These are phyloP conservation scores for Aspergillus piperis DNA, from an alignment of 2,329 filamentous ascomycete species.

Conservation along the genomic window DNA sequence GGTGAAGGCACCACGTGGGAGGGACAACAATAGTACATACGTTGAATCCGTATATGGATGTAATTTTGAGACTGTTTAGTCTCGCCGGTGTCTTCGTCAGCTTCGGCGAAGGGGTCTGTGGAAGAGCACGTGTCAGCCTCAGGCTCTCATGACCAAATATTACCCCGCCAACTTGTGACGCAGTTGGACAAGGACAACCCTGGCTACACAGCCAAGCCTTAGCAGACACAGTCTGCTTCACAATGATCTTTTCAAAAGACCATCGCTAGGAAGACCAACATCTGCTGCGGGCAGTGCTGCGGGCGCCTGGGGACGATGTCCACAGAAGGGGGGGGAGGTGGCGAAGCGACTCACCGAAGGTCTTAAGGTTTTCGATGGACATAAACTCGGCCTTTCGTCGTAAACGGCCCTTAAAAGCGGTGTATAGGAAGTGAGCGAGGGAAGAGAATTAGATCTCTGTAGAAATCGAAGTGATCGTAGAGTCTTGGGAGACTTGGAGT, in stretches of 20 bases:
- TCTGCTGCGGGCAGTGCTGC: neutral
- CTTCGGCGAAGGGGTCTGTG: slow-evolving; percentile 99
- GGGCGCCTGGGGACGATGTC: neutral
- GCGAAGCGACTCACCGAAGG: slow-evolving; percentile 70
- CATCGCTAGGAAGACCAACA: neutral
- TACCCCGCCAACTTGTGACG: slow-evolving; percentile 39
- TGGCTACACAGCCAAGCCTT: neutral
- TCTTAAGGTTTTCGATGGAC: slow-evolving; percentile 99
- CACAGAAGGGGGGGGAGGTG: slow-evolving; percentile 29
- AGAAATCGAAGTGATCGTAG: slow-evolving; percentile 25
- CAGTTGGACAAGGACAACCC: slow-evolving; percentile 8
- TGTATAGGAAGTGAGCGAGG: slow-evolving; percentile 31
- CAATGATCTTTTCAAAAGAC: neutral
- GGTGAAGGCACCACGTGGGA: neutral
- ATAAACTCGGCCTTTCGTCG: slow-evolving; percentile 82
- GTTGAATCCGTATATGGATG: slow-evolving; percentile 99
- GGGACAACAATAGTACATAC: slow-evolving; percentile 59
- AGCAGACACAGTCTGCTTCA: neutral
- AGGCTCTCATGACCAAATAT: slow-evolving; percentile 28
- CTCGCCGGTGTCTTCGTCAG: slow-evolving; percentile 98
- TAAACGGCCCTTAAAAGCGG: slow-evolving; percentile 47
- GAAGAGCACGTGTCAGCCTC: slow-evolving; percentile 36
- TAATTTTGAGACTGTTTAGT: slow-evolving; percentile 95
- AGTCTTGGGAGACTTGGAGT: slow-evolving; percentile 12
- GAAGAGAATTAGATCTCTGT: slow-evolving; percentile 38